Evolutionary conservation across 371 early-diverging fungal genomes (phyloP), one percentile per base, ranked within the genome.

Genomic region (Rhizopus sp.): DNA sequence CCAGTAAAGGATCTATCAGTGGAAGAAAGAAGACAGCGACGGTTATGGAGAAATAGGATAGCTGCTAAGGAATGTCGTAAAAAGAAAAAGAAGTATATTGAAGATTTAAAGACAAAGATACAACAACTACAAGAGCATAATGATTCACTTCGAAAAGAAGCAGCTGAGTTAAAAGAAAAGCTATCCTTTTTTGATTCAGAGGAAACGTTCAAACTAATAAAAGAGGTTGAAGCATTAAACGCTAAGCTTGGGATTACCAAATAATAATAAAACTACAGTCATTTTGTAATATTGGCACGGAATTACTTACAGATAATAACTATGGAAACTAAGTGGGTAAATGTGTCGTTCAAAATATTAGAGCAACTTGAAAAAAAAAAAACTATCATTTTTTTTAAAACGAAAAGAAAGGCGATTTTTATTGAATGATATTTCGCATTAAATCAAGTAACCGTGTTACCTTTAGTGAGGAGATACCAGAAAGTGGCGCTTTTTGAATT

Each of bases 61-160:
- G 91, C 91, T 1, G 91, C 91, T 49, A 88, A 89, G 66, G 91
- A 91, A 62, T 91, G 91, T 56, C 88, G 91, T 13, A 88, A 86
- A 58, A 91, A 91, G 73, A 91, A 91, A 73, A 91, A 89, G 63
- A 76, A 73, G n/a, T 88, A 87, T 63, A 82, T 91, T 31, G 71
- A 70, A 23, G 84, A 86, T 40, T 75, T 91, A 55, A 88, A 91
- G 53, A 81, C 81, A n/a, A 83, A 84, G 44, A 77, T 87, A 7
- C 55, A 69, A 15, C 65, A 71, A 39, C 60, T 91, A 23, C 82
- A 86, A 56, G 73, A 75, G 12, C 88, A 91, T 51, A 87, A 88
- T 60, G 62, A 70, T 0, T 68, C 63, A n/a, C 58, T 88, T 58
- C 78, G 78, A 57, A 82, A 85, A 60, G 83, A 88, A 57, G 63